A percentile compares a stretch with the other conserved stretches of the same genome.
Conservation (phyloP, 1,284 basidiomycete genomes). For the Macrocybe sp. region DNA sequence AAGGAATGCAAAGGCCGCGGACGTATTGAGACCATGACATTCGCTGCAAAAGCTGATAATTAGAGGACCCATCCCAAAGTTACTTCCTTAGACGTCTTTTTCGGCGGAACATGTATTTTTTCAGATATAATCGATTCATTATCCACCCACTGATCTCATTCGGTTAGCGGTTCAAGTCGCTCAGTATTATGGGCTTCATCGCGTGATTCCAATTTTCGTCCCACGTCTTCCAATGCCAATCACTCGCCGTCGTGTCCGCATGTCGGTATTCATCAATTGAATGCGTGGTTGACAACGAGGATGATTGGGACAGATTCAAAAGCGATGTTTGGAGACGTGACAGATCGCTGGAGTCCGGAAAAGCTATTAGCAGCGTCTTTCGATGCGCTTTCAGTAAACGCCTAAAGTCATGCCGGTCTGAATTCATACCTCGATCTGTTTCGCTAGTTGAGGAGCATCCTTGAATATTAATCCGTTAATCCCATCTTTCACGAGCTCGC, state of each 20-base stretch:
- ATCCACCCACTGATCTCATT: conserved; percentile 11
- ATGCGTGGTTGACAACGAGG: conserved; percentile 15
- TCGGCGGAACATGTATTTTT: not conserved
- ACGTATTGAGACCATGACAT: conserved; percentile 77
- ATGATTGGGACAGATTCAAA: conserved; percentile 9
- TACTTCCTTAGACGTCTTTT: not conserved
- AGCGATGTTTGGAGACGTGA: conserved; percentile 45
- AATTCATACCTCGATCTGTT: conserved; percentile 63
- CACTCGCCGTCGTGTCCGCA: conserved; percentile 10
- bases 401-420: too few species aligned
- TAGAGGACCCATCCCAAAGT: conserved; percentile 4
- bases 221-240: conserved; percentile 73
- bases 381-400: not conserved
- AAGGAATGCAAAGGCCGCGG: conserved; percentile 86
- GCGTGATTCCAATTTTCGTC: conserved; percentile 77
- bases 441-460: conserved; percentile 63
- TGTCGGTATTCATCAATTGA: conserved; percentile 11
- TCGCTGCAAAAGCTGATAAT: conserved; percentile 52
- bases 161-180: conserved; percentile 34
- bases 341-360: conserved; percentile 53
- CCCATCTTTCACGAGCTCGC: conserved; percentile 83
- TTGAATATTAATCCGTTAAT: conserved; percentile 82
- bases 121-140: conserved; percentile 5
- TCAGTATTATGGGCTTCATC: conserved; percentile 59
- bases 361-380: conserved; percentile 56